Evolutionary conservation across 2,329 filamentous ascomycete genomes (phyloP), one percentile per base, ranked within the genome.

Genomic region (Lizonia empirigonia): DNA sequence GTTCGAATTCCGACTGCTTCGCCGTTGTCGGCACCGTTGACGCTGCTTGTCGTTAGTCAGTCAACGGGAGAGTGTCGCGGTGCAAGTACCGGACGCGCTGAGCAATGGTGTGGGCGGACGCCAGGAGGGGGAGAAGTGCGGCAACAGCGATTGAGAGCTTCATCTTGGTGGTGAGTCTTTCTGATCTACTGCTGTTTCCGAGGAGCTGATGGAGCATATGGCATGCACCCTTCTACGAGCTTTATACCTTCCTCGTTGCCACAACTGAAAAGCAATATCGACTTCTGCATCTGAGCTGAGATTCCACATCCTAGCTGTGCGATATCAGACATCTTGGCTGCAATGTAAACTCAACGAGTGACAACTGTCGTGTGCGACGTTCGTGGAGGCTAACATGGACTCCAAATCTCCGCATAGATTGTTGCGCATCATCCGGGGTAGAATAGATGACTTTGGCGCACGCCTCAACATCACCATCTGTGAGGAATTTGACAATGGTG

Each of bases 1-100:
- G 78, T 77, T 10, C 80, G 76, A 45, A 82, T 75, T 12, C 79
- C 80, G 53, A 74, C 75, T 23, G 80, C 74, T 56, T 78, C 75
- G 44, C 79, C 80, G 58, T 80, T 74, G 55, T 82, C 78, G 16
- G 68, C 71, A 18, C 56, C 61, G 34, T 67, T 67, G 27, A 67
- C 53, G n/a, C 64, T 62, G 20, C 7, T 7, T 5, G 8, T 23
- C 7, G 23, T 55, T 42, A 51, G 52, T 29, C 7, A 27, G 19
- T 4, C 27, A 7, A n/a, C 6, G 15, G 32, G 18, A 26, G 20
- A 16, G 6, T 6, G 7, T 15, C 13, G 15, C 2, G 10, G 33
- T 1, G n/a, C 24, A 7, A 7, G 15, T 16, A 62, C 57, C 51
- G 54, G 38, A 83, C 71, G 20, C 71, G 71, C 58, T 79, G 76